Percentiles rank a stretch among this genome's conserved stretches.
These are phyloP conservation scores for Rosa rugosa DNA, from an alignment of 306 rosid genomes.

Conservation along the genomic window DNA sequence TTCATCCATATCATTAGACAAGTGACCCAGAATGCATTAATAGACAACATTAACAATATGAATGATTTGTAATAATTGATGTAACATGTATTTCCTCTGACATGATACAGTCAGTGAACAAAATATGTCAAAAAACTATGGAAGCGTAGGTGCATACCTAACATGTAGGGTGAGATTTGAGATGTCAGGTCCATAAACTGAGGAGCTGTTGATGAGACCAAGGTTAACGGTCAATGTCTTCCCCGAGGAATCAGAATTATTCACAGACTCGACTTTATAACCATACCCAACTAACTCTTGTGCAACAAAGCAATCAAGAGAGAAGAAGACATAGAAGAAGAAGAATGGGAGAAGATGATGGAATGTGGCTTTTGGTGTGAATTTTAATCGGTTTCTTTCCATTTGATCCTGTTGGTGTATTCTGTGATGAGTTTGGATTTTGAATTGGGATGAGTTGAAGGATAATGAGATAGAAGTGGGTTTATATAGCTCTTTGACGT, in stretches of 20 bases:
- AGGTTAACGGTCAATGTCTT: constrained; percentile 58
- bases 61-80: too few species aligned
- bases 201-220: constrained; percentile 48
- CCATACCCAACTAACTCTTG: constrained; percentile 51
- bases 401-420: background rate
- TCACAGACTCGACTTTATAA: constrained; percentile 42
- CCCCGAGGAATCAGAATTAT: constrained; percentile 9
- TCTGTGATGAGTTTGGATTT: background rate
- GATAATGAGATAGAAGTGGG: background rate
- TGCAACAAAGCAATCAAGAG: background rate
- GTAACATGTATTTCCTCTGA: too few species aligned
- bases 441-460: background rate
- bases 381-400: constrained; percentile 3
- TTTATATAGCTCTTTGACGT: background rate
- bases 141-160: constrained; percentile 33
- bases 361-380: background rate
- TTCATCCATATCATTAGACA: too few species aligned
- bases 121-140: too few species aligned
- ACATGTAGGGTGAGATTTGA: constrained; percentile 50
- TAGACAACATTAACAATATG: too few species aligned
- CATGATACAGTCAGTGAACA: too few species aligned
- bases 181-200: constrained; percentile 69
- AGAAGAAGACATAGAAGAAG: background rate
- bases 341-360: constrained; percentile 5
- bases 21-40: too few species aligned